phyloP scores from a whole-genome alignment of 2,329 filamentous ascomycete species.

The Pyrenochaeta sp. region DNA sequence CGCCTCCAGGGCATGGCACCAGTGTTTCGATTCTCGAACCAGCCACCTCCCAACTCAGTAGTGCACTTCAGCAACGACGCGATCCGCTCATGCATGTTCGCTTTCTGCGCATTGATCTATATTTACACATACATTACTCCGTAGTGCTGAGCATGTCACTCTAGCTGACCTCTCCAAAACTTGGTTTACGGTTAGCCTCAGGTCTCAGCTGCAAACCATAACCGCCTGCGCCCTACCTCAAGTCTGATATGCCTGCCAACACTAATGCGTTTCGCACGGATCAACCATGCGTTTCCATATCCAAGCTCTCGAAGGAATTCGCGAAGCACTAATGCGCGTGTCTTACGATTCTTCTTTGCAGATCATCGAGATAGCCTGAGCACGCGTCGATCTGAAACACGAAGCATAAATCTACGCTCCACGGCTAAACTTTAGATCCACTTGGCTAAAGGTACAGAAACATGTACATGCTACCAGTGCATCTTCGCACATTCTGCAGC shows the following conservation, averaged over 20 bases:
- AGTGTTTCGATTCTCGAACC: neutral
- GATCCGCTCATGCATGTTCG: neutral
- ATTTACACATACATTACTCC: neutral
- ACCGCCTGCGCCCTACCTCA: neutral
- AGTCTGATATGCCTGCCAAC: neutral
- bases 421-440: no score
- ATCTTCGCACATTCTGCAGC: no score
- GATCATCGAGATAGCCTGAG: no score
- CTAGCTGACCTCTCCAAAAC: neutral
- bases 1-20: neutral
- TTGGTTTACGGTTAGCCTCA: no score
- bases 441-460: no score
- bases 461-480: no score
- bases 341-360: no score
- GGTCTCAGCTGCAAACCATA: neutral
- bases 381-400: no score
- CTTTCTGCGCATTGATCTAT: neutral
- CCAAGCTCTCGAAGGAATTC: no score
- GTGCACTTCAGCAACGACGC: neutral
- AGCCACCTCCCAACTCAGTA: neutral
- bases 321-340: no score
- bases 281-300: neutral
- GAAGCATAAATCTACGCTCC: no score
- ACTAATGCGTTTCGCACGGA: neutral
- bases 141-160: neutral